A percentile compares a stretch with the other conserved stretches of the same genome.
phyloP scores from a whole-genome alignment of 805 yeast species.

The Peterozyma xylosa region DNA sequence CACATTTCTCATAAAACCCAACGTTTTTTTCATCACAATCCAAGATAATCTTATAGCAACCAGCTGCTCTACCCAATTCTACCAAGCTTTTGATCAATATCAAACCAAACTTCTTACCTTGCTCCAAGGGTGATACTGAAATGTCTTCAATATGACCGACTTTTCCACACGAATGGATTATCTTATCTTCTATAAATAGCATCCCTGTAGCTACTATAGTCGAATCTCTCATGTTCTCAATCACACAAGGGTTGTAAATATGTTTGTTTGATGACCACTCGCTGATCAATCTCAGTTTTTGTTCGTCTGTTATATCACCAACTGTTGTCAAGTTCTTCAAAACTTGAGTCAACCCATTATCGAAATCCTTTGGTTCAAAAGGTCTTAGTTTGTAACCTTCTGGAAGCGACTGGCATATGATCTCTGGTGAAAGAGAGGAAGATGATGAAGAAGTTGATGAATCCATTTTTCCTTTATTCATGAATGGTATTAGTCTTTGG shows the following conservation, averaged over 20 bases:
- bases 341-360: slow-evolving; percentile 54
- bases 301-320: slow-evolving; percentile 51
- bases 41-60: slow-evolving; percentile 83
- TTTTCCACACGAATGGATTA: slow-evolving; percentile 75
- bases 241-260: slow-evolving; percentile 64
- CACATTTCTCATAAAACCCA: slow-evolving; percentile 86
- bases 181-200: slow-evolving; percentile 69
- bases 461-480: not conserved
- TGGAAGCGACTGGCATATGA: slow-evolving; percentile 29
- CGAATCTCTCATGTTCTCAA: slow-evolving; percentile 37
- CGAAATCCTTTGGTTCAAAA: slow-evolving; percentile 46
- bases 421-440: not conserved
- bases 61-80: slow-evolving; percentile 45
- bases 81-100: slow-evolving; percentile 56
- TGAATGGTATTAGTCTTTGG: too few species aligned
- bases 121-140: slow-evolving; percentile 66
- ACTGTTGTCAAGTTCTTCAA: slow-evolving; percentile 73
- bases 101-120: slow-evolving; percentile 78
- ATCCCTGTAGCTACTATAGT: slow-evolving; percentile 79
- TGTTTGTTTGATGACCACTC: slow-evolving; percentile 50
- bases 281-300: slow-evolving; percentile 43
- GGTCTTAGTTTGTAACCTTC: slow-evolving; percentile 63
- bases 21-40: slow-evolving; percentile 84
- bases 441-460: not conserved
- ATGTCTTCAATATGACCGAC: slow-evolving; percentile 97